Base-by-base conservation (phyloP, 495 filamentous ascomycete species). In the Aspergillus nanangensis region DNA sequence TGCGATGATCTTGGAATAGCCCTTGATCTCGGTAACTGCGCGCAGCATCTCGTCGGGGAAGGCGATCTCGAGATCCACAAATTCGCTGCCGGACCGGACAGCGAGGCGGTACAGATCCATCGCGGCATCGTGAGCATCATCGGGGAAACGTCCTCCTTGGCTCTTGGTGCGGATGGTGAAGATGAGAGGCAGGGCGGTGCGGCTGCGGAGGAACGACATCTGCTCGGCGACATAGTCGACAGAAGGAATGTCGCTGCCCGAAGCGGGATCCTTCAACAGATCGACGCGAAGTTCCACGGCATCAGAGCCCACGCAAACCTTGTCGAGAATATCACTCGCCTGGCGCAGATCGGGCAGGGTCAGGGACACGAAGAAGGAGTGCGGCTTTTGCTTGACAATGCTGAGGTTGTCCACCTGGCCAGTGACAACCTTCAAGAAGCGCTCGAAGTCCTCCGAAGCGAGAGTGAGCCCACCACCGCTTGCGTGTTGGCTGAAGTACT, bases 221-320 rank as follows among this genome's bases (percentile, higher is more conserved):
- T 97, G 90, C 35, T 84, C 81, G 25, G 82, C 77, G 23, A 97
- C 78, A 48, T 84, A 96, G 44, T 95, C 88, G 9, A 77, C 51
- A 0, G 80, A 75, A 13, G 86, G 83, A 31, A 83, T 69, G 1
- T 77, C 78, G 38, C 76, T 70, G 31, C 64, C 56, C 0, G 76
- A 75, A 8, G 76, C 65, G 14, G 84, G 81, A 51, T 96, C 90
- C 55, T 87, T 72, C 17, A 99, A 74, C 21, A 99, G 69, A 67
- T 99, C 93, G n/a, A 95, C 89, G 4, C 93, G 81, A 43, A 97
- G 58, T 66, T 99, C 93, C 7, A 97, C 86, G 13, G 94, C 94
- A 65, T 99, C 93, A 10, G 87, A 87, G 8, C 93, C 94, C 38
- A 94, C 80, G 14, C 81, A 83, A 21, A 87, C 84, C 50, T 79